phyloP scores from a whole-genome alignment of 805 yeast genomes.

The Wickerhamiella australiensis region DNA sequence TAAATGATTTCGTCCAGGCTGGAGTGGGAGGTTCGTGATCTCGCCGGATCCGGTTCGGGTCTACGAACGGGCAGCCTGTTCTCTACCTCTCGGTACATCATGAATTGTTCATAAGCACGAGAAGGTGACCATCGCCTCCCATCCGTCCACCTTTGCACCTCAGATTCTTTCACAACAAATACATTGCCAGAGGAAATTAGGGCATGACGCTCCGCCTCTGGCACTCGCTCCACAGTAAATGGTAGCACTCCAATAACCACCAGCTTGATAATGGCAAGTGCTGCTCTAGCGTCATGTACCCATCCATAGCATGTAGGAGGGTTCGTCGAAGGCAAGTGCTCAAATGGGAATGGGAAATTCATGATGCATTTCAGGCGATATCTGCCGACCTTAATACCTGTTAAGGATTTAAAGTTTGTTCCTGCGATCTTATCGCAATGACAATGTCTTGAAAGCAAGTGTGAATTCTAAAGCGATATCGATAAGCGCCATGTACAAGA shows the following conservation, averaged over 20 bases:
- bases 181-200: conserved; percentile 68
- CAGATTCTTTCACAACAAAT: conserved; percentile 70
- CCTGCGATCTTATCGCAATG: neutral
- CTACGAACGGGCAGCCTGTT: neutral
- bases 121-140: conserved; percentile 90
- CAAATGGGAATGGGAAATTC: conserved; percentile 18
- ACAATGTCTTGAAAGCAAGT: neutral
- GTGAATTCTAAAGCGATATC: neutral
- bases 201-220: too few relatives aligned
- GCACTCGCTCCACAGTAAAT: too few relatives aligned
- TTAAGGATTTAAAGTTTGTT: neutral
- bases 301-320: conserved; percentile 59
- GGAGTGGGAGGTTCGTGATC: neutral
- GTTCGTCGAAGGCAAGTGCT: neutral
- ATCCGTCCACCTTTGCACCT: conserved; percentile 77
- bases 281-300: conserved; percentile 72
- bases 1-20: neutral
- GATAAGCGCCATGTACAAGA: conserved; percentile 6
- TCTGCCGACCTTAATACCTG: neutral
- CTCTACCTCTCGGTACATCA: conserved; percentile 64
- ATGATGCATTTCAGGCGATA: neutral
- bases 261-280: conserved; percentile 70
- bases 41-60: neutral
- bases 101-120: conserved; percentile 70
- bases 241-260: conserved; percentile 52